Evolutionary conservation across 1,284 basidiomycete genomes (phyloP).

Genomic region (Melanopsichium pennsylvanicum): DNA sequence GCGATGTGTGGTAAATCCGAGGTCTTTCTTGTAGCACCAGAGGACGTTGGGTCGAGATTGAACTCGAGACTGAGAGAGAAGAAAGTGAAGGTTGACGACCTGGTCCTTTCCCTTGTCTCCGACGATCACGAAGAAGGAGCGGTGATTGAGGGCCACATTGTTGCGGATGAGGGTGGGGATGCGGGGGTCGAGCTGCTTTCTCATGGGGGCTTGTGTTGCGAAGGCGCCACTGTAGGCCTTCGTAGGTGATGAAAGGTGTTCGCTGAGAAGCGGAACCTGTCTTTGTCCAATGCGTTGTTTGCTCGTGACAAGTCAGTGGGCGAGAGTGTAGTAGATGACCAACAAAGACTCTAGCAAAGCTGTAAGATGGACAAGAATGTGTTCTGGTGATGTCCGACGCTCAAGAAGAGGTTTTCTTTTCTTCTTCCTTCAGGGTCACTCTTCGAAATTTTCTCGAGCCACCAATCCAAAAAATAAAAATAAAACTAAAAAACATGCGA

Average conservation of each 20-base stretch:
- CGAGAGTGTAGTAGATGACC: too few species aligned
- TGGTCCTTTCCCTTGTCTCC: constrained; percentile 95
- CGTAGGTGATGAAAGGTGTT: background rate
- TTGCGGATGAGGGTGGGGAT: constrained; percentile 92
- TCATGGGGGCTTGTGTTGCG: constrained; percentile 38
- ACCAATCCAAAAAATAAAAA: too few species aligned
- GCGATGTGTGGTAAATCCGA: constrained; percentile 75
- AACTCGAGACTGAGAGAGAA: constrained; percentile 67
- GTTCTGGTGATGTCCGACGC: too few species aligned
- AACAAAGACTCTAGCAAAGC: too few species aligned
- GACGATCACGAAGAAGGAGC: constrained; percentile 95
- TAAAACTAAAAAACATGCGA: too few species aligned
- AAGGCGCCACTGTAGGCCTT: constrained; percentile 7
- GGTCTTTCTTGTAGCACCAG: constrained; percentile 65
- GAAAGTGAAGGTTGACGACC: constrained; percentile 94
- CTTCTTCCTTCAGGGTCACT: too few species aligned
- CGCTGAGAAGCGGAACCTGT: background rate
- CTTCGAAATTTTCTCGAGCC: constrained; percentile 4
- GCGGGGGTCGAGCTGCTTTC: constrained; percentile 75
- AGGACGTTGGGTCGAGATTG: constrained; percentile 58
- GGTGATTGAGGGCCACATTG: constrained; percentile 81
- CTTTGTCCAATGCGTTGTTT: background rate
- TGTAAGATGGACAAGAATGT: too few species aligned
- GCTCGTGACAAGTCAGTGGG: too few species aligned
- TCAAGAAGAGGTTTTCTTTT: too few species aligned